Evolutionary conservation across 768 basidiomycete genomes (phyloP).

Genomic region (Agaricus blazei): DNA sequence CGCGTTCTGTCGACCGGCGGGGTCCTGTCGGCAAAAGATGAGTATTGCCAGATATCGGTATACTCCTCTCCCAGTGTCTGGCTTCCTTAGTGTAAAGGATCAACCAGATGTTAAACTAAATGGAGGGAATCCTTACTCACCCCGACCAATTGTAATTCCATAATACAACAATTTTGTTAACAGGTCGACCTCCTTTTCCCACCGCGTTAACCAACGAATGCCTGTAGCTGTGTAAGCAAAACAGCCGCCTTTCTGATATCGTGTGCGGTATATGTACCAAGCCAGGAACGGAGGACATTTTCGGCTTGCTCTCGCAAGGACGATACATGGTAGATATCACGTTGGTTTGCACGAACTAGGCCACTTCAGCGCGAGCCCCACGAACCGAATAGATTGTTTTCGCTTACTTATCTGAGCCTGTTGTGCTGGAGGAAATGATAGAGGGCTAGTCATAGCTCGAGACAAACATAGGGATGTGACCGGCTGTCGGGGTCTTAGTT

Average conservation of each 20-base stretch:
- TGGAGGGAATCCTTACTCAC: slow-evolving; percentile 29
- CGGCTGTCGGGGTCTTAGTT: background rate
- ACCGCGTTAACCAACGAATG: slow-evolving; percentile 71
- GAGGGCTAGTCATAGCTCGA: slow-evolving; percentile 18
- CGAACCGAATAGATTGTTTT: background rate
- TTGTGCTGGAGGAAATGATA: slow-evolving; percentile 66
- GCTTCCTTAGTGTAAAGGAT: slow-evolving; percentile 38
- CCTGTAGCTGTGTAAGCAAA: slow-evolving; percentile 36
- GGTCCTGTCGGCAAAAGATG: slow-evolving; percentile 28
- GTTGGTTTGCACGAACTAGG: slow-evolving; percentile 79
- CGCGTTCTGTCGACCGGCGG: slow-evolving; percentile 45
- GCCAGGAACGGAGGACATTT: slow-evolving; percentile 67
- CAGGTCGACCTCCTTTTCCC: slow-evolving; percentile 79
- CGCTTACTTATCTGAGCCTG: slow-evolving; percentile 87
- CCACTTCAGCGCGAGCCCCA: slow-evolving; percentile 11
- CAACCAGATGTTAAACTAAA: background rate
- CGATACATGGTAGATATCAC: slow-evolving; percentile 75
- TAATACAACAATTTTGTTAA: slow-evolving; percentile 65
- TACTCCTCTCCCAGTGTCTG: slow-evolving; percentile 93
- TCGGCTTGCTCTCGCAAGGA: slow-evolving; percentile 74
- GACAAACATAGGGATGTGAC: background rate
- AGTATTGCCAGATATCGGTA: slow-evolving; percentile 77
- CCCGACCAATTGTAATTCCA: slow-evolving; percentile 69
- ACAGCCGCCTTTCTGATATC: background rate
- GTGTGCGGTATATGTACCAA: slow-evolving; percentile 44